Percentiles rank a stretch among this genome's conserved stretches.
phyloP scores from a whole-genome alignment of 225 moss, liverwort and hornwort species.

The Ulota crispa region DNA sequence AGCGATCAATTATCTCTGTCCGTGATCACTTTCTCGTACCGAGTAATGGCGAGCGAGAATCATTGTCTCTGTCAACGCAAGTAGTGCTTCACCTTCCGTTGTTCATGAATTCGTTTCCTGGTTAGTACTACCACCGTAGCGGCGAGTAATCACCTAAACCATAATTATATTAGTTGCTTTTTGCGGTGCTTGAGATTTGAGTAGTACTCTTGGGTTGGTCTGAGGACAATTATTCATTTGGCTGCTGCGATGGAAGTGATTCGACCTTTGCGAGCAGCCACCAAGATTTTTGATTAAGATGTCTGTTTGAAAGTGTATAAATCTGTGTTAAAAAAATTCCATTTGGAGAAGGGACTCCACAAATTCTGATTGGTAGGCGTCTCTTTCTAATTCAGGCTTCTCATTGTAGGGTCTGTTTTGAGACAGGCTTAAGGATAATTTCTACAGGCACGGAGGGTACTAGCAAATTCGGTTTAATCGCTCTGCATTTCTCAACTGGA shows the following conservation, averaged over 20 bases:
- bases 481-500: background rate
- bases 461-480: background rate
- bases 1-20: background rate
- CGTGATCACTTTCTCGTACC: background rate
- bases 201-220: background rate
- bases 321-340: background rate
- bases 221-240: background rate
- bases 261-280: background rate
- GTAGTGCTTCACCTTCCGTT: background rate
- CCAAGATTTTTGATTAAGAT: background rate
- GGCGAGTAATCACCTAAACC: background rate
- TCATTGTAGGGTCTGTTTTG: background rate
- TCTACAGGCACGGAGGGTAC: background rate
- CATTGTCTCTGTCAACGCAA: background rate
- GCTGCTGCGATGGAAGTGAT: background rate
- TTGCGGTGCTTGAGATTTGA: slow-evolving; percentile 6
- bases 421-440: background rate
- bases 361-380: background rate
- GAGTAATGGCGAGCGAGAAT: background rate
- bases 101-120: slow-evolving; percentile 20
- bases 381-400: background rate
- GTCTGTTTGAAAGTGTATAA: background rate
- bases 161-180: background rate
- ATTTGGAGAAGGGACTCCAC: background rate
- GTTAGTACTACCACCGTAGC: background rate